Conservation (phyloP, 2,329 filamentous ascomycete genomes). For the Chaetoscypha palmicola region DNA sequence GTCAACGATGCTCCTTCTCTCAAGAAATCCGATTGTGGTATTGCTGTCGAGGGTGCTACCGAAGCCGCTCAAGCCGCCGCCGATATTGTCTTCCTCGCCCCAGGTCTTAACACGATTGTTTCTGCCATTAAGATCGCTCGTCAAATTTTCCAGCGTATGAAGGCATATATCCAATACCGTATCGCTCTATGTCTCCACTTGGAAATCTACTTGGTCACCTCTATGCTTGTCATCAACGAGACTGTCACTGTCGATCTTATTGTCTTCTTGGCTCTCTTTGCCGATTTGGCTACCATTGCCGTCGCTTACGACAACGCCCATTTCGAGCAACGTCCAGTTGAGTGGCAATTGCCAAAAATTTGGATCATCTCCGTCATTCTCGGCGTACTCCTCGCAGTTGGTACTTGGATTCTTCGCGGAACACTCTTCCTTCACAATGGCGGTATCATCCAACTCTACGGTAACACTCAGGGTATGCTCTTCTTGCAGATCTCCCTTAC, state of each 20-base stretch:
- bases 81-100: constrained; percentile 90
- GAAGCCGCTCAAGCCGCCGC: constrained; percentile 86
- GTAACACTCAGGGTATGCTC: constrained; percentile 56
- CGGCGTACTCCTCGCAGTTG: constrained; percentile 59
- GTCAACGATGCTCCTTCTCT: constrained; percentile 90
- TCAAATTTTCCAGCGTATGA: constrained; percentile 96
- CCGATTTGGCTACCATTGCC: constrained; percentile 71
- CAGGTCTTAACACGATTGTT: constrained; percentile 85
- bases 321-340: constrained; percentile 66
- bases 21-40: constrained; percentile 92
- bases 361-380: constrained; percentile 69
- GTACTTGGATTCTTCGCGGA: constrained; percentile 67
- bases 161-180: constrained; percentile 92
- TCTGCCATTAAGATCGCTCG: constrained; percentile 88
- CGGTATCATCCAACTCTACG: constrained; percentile 69
- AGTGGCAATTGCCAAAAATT: constrained; percentile 77
- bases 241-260: constrained; percentile 65
- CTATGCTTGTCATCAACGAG: constrained; percentile 76
- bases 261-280: constrained; percentile 73
- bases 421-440: constrained; percentile 62
- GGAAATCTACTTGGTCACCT: constrained; percentile 72
- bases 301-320: constrained; percentile 75
- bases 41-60: constrained; percentile 86
- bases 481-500: constrained; percentile 68
- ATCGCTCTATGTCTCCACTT: constrained; percentile 87